A percentile compares a stretch with the other conserved stretches of the same genome.
phyloP scores from a whole-genome alignment of 805 yeast genomes.

The Kodamaea laetipori region DNA sequence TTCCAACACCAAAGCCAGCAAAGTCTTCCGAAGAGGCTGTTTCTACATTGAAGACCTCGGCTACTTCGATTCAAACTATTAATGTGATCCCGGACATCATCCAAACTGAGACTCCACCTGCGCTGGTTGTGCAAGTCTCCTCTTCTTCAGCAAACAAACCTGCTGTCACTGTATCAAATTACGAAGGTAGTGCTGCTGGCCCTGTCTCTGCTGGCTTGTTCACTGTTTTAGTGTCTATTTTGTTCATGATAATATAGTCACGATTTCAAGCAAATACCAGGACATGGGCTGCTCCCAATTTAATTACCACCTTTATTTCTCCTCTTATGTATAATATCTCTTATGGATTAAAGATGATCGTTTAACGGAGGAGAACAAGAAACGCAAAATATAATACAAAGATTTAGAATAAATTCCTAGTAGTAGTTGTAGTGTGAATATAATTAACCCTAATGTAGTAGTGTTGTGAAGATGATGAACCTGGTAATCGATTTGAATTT shows the following conservation, averaged over 20 bases:
- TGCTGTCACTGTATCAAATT: slow-evolving; percentile 21
- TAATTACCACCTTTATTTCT: not conserved
- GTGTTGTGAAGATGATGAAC: no score
- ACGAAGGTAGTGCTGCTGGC: slow-evolving; percentile 33
- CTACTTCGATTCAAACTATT: slow-evolving; percentile 24
- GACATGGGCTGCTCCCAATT: not conserved
- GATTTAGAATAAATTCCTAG: no score
- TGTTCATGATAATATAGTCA: slow-evolving; percentile 16
- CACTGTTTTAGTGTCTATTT: slow-evolving; percentile 20
- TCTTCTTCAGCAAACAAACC: slow-evolving; percentile 20
- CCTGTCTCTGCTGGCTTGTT: slow-evolving; percentile 27
- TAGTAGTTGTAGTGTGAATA: no score
- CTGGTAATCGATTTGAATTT: not conserved
- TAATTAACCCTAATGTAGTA: no score
- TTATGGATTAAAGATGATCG: not conserved
- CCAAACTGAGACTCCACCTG: slow-evolving; percentile 32
- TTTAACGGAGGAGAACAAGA: no score
- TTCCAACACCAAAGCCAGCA: slow-evolving; percentile 5
- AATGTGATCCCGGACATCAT: slow-evolving; percentile 47
- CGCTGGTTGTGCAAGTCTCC: slow-evolving; percentile 14
- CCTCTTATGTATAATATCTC: not conserved
- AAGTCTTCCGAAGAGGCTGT: no score
- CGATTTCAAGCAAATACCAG: not conserved
- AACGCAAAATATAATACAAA: not conserved
- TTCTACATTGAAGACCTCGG: slow-evolving; percentile 7